Evolutionary conservation across 1,284 basidiomycete genomes (phyloP).

Genomic region (Melampsora abietis-canadensis): DNA sequence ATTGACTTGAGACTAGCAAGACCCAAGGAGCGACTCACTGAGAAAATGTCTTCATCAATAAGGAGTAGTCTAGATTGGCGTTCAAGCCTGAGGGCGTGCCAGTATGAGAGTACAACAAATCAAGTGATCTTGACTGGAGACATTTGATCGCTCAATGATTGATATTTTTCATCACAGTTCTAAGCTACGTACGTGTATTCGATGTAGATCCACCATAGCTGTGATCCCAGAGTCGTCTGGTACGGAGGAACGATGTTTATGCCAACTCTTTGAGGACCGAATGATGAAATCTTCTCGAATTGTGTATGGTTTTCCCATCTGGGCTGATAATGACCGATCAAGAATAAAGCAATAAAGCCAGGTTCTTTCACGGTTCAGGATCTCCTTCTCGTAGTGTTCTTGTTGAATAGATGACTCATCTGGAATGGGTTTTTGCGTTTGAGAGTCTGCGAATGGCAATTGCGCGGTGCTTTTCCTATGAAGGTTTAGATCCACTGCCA

Average conservation of each 20-base stretch:
- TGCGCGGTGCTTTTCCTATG: constrained; percentile 66
- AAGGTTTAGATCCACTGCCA: constrained; percentile 79
- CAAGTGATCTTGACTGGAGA: constrained; percentile 72
- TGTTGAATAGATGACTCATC: constrained; percentile 55
- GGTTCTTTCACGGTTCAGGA: constrained; percentile 71
- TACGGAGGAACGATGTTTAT: constrained; percentile 49
- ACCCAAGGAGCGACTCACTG: not conserved
- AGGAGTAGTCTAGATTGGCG: constrained; percentile 77
- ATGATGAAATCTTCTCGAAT: constrained; percentile 80
- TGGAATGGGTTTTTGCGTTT: constrained; percentile 47
- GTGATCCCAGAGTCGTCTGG: constrained; percentile 51
- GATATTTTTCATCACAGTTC: not conserved
- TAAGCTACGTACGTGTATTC: constrained; percentile 47
- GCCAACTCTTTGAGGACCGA: constrained; percentile 71
- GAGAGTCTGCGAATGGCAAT: constrained; percentile 47
- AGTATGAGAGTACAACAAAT: constrained; percentile 81
- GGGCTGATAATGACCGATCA: constrained; percentile 75
- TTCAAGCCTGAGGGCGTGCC: constrained; percentile 77
- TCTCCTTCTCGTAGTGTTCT: constrained; percentile 71
- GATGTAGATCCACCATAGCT: constrained; percentile 51
- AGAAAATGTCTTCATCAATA: constrained; percentile 14
- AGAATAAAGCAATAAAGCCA: constrained; percentile 85
- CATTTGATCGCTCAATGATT: not conserved
- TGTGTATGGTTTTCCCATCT: constrained; percentile 79
- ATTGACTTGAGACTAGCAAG: no score